Conservation (phyloP, 192 early-diverging fungal genomes). For the Linnemannia exigua region DNA sequence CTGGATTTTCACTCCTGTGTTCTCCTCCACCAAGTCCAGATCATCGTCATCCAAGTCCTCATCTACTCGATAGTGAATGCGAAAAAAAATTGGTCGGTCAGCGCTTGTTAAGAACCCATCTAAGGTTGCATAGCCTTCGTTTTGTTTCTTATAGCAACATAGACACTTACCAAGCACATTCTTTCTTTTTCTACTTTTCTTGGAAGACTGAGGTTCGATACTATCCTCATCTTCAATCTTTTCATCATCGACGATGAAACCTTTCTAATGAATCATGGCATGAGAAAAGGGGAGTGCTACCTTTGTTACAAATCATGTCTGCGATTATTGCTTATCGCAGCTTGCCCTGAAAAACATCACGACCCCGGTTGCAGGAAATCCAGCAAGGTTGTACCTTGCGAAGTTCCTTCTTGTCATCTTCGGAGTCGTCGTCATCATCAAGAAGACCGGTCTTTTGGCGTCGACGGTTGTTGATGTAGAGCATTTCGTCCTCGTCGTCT, state of each 20-base stretch:
- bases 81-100: neutral
- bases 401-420: slow-evolving; percentile 61
- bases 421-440: slow-evolving; percentile 70
- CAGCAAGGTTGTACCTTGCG: slow-evolving; percentile 20
- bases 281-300: neutral
- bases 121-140: neutral
- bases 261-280: slow-evolving; percentile 49
- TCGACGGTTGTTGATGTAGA: neutral
- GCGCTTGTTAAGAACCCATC: neutral
- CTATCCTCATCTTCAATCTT: slow-evolving; percentile 70
- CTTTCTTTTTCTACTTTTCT: slow-evolving; percentile 66
- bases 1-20: slow-evolving; percentile 74
- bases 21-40: slow-evolving; percentile 91
- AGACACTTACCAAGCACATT: slow-evolving; percentile 55
- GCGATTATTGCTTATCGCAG: neutral
- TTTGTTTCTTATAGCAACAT: neutral
- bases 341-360: neutral
- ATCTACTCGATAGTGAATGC: slow-evolving; percentile 51
- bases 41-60: slow-evolving; percentile 95
- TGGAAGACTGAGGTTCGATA: slow-evolving; percentile 43
- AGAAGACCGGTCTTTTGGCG: neutral
- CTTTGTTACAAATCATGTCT: neutral
- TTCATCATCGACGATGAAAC: slow-evolving; percentile 82
- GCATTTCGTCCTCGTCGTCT: neutral
- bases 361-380: no score